These are phyloP conservation scores for Lunasporangiospora selenospora DNA, from an alignment of 192 early-diverging fungal species.

Conservation along the genomic window DNA sequence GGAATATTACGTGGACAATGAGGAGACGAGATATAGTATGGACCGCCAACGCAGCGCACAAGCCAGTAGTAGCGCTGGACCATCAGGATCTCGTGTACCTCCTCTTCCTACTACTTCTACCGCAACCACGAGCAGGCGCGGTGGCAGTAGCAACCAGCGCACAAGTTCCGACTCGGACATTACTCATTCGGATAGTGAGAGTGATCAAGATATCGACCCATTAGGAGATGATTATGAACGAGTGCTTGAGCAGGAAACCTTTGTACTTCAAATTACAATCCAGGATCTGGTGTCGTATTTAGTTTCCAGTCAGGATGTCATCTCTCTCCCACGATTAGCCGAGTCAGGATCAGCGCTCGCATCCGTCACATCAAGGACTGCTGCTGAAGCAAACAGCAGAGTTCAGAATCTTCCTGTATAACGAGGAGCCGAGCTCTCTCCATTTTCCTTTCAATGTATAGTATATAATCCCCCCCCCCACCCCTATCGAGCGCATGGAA, in stretches of 20 bases:
- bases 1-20: constrained; percentile 34
- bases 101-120: too few species aligned
- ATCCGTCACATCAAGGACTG: too few species aligned
- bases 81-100: too few species aligned
- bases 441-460: too few species aligned
- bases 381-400: too few species aligned
- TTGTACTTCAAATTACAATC: constrained; percentile 29
- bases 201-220: constrained; percentile 7
- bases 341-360: background rate
- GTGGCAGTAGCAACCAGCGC: background rate
- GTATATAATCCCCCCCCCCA: too few species aligned
- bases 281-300: constrained; percentile 28
- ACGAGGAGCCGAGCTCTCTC: too few species aligned
- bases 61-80: background rate
- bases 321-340: constrained; percentile 12
- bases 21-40: constrained; percentile 19
- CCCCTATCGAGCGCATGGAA: too few species aligned
- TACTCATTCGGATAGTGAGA: background rate
- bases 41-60: background rate
- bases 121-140: background rate
- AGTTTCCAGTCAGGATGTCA: constrained; percentile 21
- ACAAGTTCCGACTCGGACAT: too few species aligned
- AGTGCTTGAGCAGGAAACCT: constrained; percentile 27
- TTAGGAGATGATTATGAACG: constrained; percentile 33
- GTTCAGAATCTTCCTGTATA: too few species aligned